Conservation (phyloP, 2,329 filamentous ascomycete genomes). For the Nannizziopsis barbatae region DNA sequence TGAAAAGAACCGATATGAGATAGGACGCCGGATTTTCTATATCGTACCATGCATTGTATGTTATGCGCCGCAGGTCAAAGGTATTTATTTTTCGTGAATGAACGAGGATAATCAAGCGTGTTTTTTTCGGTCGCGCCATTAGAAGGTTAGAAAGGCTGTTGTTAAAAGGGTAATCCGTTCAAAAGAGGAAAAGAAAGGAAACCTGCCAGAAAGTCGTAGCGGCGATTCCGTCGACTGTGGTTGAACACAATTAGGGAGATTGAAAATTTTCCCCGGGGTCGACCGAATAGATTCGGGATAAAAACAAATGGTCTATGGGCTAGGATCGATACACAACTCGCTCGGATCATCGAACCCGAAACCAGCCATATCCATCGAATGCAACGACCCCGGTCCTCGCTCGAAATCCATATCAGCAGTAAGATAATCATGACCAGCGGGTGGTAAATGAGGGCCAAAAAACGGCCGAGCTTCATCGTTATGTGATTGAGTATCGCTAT, state of each 20-base stretch:
- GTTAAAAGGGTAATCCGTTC: background rate
- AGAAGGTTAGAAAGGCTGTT: background rate
- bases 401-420: conserved; percentile 36
- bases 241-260: conserved; percentile 9
- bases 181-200: too few species aligned
- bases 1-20: background rate
- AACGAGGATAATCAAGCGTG: conserved; percentile 3
- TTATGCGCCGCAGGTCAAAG: conserved; percentile 1
- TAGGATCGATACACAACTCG: conserved; percentile 28
- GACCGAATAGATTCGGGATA: background rate
- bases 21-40: conserved; percentile 8
- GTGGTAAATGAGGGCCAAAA: conserved; percentile 34
- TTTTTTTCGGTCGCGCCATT: conserved; percentile 7
- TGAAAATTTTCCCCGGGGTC: background rate
- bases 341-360: conserved; percentile 35
- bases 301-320: conserved; percentile 23
- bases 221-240: conserved; percentile 8
- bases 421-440: conserved; percentile 34
- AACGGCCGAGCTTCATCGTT: conserved; percentile 35
- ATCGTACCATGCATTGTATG: conserved; percentile 7
- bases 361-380: conserved; percentile 37
- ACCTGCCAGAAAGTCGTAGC: background rate
- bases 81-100: conserved; percentile 1
- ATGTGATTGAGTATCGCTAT: conserved; percentile 33
- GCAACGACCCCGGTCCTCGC: conserved; percentile 33